Evolutionary conservation across 257 asterid genomes (phyloP), one percentile per base, ranked within the genome.

Genomic region (Solanum appendiculatum): DNA sequence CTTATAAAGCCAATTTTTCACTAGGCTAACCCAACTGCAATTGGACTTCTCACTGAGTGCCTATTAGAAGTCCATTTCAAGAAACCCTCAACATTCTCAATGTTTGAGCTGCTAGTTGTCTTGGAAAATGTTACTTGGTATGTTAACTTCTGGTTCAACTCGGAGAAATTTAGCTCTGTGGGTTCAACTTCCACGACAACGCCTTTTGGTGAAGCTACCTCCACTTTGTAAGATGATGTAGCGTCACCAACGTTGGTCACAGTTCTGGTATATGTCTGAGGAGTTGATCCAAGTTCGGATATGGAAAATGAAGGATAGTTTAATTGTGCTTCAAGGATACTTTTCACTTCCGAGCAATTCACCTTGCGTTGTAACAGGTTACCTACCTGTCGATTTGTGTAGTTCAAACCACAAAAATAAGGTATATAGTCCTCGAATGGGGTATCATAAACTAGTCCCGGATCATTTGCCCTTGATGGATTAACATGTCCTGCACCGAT

Each of bases 401-500:
- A 92, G 42, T 90, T 89, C 46, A 92, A 70, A 15, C 96, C 94
- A 23, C 96, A 93, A 23, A 92, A 42, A 58, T 91, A 93, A 7
- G 92, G 90, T 1, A 89, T 7, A 83, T 94, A 94, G 14, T 94
- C 95, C 33, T 88, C 21, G 1, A 93, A 90, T 15, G 80, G 63
- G 31, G 87, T 83, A 81, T 94, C 97, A 31, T 91, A 93, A 18
- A 93, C 37, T 20, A 93, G 90, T 44, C 96, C 96, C 0, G 94
- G 96, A 80, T 92, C 88, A 33, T 27, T 89, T 1, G 94, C 93
- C 54, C 58, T 88, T 0, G 91, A 85, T 1, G 93, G 93, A 44
- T 92, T 92, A 20, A 92, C 90, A n/a, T 93, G 94, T 77, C 95
- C 95, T 10, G 94, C 69, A 2, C 96, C 93, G 0, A 85, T 87